Evolutionary conservation across 345 rosid genomes (phyloP).

Genomic region (Rhodamnia argentea): DNA sequence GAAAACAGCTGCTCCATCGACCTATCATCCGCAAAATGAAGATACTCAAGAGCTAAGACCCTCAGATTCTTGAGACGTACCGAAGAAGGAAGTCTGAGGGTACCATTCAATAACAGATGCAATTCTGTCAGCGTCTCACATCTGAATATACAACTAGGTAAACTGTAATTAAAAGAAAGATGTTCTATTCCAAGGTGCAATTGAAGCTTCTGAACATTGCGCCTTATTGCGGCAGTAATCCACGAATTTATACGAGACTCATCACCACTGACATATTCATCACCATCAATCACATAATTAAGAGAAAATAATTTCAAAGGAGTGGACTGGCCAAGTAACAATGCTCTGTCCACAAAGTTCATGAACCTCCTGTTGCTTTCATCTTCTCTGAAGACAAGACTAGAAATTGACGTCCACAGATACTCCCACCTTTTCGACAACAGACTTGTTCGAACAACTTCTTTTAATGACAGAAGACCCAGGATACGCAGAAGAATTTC

Average conservation of each 20-base stretch:
- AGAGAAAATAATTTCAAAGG: not conserved
- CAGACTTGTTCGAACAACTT: not conserved
- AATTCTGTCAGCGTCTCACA: not conserved
- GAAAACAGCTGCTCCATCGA: not conserved
- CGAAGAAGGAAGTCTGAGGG: not conserved
- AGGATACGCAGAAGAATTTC: conserved; percentile 4
- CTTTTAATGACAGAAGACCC: conserved; percentile 2
- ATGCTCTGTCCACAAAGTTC: not conserved
- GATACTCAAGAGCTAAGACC: not conserved
- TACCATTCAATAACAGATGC: not conserved
- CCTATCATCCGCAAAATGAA: not conserved
- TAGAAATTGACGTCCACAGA: not conserved
- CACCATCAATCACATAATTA: not conserved
- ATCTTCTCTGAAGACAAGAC: not conserved
- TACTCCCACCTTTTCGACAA: not conserved
- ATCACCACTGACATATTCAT: not conserved
- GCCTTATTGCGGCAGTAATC: not conserved
- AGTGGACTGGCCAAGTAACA: not conserved
- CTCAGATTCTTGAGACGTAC: not conserved
- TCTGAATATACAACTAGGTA: not conserved
- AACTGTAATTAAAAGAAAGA: not conserved
- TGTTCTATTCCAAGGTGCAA: not conserved
- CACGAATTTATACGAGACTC: not conserved
- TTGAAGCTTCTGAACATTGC: not conserved
- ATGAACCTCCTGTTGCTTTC: not conserved